A percentile compares a stretch with the other conserved stretches of the same genome.
These are phyloP conservation scores for Sporothrix schenckii DNA, from an alignment of 2,329 filamentous ascomycete species.

Conservation along the genomic window DNA sequence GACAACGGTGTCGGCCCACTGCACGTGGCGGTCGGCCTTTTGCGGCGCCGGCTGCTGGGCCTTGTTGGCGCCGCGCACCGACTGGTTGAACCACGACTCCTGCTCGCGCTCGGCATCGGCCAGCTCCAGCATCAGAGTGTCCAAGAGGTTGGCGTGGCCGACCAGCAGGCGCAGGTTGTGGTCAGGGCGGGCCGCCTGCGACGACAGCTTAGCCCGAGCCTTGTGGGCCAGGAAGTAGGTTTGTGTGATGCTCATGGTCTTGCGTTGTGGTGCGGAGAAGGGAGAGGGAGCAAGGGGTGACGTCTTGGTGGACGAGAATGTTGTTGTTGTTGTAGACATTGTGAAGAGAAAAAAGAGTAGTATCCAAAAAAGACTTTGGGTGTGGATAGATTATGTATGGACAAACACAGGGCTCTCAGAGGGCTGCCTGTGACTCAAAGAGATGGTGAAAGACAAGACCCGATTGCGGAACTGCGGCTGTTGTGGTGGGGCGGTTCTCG, in stretches of 20 bases:
- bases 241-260: slow-evolving; percentile 96
- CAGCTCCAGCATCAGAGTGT: slow-evolving; percentile 86
- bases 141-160: slow-evolving; percentile 96
- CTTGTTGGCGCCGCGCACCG: slow-evolving; percentile 72
- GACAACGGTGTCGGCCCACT: slow-evolving; percentile 80
- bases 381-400: slow-evolving; percentile 29
- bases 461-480: slow-evolving; percentile 35
- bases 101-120: slow-evolving; percentile 94
- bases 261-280: slow-evolving; percentile 53
- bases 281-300: slow-evolving; percentile 46
- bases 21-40: slow-evolving; percentile 69
- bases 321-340: slow-evolving; percentile 35
- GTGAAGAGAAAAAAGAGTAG: slow-evolving; percentile 25
- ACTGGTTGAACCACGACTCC: slow-evolving; percentile 97
- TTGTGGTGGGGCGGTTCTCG: slow-evolving; percentile 31
- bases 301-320: slow-evolving; percentile 29
- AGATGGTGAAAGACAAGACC: slow-evolving; percentile 32
- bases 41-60: slow-evolving; percentile 42
- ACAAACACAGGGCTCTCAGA: slow-evolving; percentile 31
- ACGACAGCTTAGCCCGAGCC: slow-evolving; percentile 92
- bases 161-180: slow-evolving; percentile 95
- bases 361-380: neutral
- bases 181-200: slow-evolving; percentile 84
- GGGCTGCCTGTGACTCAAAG: slow-evolving; percentile 32
- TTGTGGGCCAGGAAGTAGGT: slow-evolving; percentile 98